These are phyloP conservation scores for Ensete ventricosum DNA, from an alignment of 176 grass and related monocot genomes.

Conservation along the genomic window DNA sequence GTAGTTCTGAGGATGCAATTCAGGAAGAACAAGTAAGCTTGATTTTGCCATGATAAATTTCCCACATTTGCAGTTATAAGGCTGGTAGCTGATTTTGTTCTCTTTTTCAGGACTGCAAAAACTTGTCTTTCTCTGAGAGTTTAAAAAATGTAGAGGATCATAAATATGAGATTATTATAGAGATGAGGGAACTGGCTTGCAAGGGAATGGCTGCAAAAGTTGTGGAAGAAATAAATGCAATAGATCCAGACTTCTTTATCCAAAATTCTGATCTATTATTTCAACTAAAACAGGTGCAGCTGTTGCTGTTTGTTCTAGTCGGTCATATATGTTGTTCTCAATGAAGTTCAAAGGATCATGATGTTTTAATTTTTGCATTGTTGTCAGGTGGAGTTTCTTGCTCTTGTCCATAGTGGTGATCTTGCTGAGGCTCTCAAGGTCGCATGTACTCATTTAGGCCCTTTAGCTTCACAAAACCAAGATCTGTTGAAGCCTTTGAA, in stretches of 20 bases:
- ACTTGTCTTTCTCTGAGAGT: conserved; percentile 22
- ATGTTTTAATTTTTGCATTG: conserved; percentile 11
- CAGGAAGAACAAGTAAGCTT: conserved; percentile 41
- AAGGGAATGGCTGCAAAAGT: conserved; percentile 91
- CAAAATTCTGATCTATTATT: conserved; percentile 79
- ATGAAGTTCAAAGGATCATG: conserved; percentile 9
- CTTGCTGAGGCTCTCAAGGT: conserved; percentile 57
- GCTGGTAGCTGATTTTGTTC: conserved; percentile 19
- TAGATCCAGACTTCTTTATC: conserved; percentile 81
- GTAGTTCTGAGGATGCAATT: conserved; percentile 27
- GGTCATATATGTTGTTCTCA: neutral
- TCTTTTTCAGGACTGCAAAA: conserved; percentile 32
- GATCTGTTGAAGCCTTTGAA: conserved; percentile 93
- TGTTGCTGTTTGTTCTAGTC: conserved; percentile 3
- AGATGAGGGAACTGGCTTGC: conserved; percentile 68
- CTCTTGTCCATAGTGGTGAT: conserved; percentile 67
- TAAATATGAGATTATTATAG: conserved; percentile 73
- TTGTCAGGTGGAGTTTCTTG: conserved; percentile 88
- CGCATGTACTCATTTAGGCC: conserved; percentile 63
- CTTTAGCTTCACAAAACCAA: conserved; percentile 76
- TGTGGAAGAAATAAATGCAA: conserved; percentile 73
- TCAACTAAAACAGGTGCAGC: conserved; percentile 90
- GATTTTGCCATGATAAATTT: conserved; percentile 15
- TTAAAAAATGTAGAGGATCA: conserved; percentile 32
- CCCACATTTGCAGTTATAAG: neutral